These are phyloP conservation scores for Coniophora puteana DNA, from an alignment of 1,284 basidiomycete genomes.

Conservation along the genomic window DNA sequence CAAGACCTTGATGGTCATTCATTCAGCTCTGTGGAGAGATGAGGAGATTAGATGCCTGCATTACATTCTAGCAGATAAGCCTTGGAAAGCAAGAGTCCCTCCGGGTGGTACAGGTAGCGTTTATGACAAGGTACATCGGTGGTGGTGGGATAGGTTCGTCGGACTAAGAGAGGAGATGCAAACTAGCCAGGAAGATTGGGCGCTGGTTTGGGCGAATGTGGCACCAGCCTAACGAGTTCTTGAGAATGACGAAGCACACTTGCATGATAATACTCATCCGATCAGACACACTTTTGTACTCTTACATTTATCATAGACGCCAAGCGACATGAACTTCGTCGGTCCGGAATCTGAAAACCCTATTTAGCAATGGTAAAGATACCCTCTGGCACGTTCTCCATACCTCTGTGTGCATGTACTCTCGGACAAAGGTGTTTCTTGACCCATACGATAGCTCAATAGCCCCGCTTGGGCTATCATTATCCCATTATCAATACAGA, in stretches of 20 bases:
- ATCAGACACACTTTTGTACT: no score
- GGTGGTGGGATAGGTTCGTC: slow-evolving; percentile 79
- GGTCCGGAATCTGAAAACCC: slow-evolving; percentile 71
- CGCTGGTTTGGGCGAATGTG: slow-evolving; percentile 49
- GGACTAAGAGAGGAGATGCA: slow-evolving; percentile 45
- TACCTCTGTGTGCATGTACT: slow-evolving; percentile 90
- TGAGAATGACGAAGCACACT: neutral
- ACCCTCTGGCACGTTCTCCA: no score
- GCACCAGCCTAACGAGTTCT: slow-evolving; percentile 15
- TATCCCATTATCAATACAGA: slow-evolving; percentile 99
- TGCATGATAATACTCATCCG: neutral
- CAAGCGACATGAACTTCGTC: slow-evolving; percentile 89
- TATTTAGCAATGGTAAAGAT: slow-evolving; percentile 8
- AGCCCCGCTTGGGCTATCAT: slow-evolving; percentile 99
- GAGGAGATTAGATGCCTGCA: slow-evolving; percentile 73
- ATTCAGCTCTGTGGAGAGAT: slow-evolving; percentile 73
- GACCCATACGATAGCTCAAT: slow-evolving; percentile 91
- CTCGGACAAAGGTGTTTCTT: slow-evolving; percentile 70
- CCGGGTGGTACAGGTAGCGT: slow-evolving; percentile 30
- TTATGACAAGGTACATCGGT: slow-evolving; percentile 51
- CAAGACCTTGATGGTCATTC: slow-evolving; percentile 71
- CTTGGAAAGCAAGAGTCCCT: slow-evolving; percentile 55
- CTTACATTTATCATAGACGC: slow-evolving; percentile 54
- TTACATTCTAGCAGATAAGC: slow-evolving; percentile 75
- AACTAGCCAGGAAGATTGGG: slow-evolving; percentile 45